Conservation (phyloP, 2,329 filamentous ascomycete genomes). For the Fusarium temperatum region DNA sequence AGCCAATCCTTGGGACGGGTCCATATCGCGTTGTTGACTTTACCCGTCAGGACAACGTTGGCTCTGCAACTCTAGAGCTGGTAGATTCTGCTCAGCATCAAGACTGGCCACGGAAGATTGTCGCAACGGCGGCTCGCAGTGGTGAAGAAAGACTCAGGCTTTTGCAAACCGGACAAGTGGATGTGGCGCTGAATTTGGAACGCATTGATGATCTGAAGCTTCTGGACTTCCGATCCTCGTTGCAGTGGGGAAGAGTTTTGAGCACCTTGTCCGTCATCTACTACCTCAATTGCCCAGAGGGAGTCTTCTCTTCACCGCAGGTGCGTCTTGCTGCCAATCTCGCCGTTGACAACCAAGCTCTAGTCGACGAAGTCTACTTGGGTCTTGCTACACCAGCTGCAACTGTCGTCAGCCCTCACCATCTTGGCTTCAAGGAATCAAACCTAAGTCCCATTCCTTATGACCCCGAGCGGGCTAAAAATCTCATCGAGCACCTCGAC, state of each 20-base stretch:
- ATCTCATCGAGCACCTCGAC: not conserved
- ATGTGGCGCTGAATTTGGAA: not conserved
- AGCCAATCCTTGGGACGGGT: not conserved
- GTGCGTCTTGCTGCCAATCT: not conserved
- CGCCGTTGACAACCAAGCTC: not conserved
- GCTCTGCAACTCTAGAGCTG: not conserved
- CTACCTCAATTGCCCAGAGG: not conserved
- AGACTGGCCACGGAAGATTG: not conserved
- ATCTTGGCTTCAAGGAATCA: not conserved
- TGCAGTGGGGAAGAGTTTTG: not conserved
- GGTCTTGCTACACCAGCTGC: not conserved
- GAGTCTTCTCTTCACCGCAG: not conserved
- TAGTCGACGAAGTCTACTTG: not conserved
- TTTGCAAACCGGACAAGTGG: not conserved
- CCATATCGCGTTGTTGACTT: not conserved
- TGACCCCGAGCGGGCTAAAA: not conserved
- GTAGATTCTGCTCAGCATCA: not conserved
- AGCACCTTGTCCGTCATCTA: not conserved
- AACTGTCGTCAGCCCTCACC: not conserved
- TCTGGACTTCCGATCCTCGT: not conserved
- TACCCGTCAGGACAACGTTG: not conserved
- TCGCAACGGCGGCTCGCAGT: not conserved
- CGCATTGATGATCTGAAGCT: not conserved
- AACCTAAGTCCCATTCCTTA: not conserved
- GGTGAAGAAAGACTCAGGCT: not conserved